Evolutionary conservation across 441 rosid genomes (phyloP), one percentile per base, ranked within the genome.

Genomic region (Melastoma candidum): DNA sequence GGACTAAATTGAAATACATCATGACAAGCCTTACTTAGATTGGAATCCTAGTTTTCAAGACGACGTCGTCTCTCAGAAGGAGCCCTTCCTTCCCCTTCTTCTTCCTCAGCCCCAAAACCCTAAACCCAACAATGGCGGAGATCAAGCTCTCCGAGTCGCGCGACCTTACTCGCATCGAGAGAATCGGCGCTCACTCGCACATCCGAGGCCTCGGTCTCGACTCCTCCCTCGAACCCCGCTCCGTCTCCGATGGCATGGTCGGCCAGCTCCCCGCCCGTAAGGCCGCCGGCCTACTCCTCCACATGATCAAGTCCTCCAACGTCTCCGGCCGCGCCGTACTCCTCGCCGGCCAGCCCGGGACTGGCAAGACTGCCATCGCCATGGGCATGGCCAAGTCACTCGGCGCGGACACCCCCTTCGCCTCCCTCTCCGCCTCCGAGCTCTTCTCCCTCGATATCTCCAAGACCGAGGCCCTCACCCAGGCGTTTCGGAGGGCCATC

Each of bases 301-400:
- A 83, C 55, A 90, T 90, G 95, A 90, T 90, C 41, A 85, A 71
- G 59, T 95, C 85, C 27, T 95, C 96, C 0, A 85, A 78, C 68
- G 87, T 87, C 13, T 95, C 96, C 0, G 97, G 95, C 3, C 82
- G 95, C 12, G 96, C 95, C 1, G 83, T 90, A 41, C 85, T 90
- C n/a, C 71, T 87, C 0, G 98, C 93, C 2, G 98, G 96, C 0
- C 98, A 90, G 13, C 96, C 96, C 0, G 98, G 98, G 11, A 87
- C 96, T 0, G 96, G 98, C 2, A 90, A 90, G 61, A 90, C 96
- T 0, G 95, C 96, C 9, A 87, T 87, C 32, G 98, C 96, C 0
- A 90, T 87, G 96, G 98, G 98, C 13, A 82, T 90, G 90, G 98
- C 98, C 12, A 90, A 87, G 66, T 90, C 98, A 1, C 80, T 90